Conservation (phyloP, 2,329 filamentous ascomycete species). For the Didymella glomerata region DNA sequence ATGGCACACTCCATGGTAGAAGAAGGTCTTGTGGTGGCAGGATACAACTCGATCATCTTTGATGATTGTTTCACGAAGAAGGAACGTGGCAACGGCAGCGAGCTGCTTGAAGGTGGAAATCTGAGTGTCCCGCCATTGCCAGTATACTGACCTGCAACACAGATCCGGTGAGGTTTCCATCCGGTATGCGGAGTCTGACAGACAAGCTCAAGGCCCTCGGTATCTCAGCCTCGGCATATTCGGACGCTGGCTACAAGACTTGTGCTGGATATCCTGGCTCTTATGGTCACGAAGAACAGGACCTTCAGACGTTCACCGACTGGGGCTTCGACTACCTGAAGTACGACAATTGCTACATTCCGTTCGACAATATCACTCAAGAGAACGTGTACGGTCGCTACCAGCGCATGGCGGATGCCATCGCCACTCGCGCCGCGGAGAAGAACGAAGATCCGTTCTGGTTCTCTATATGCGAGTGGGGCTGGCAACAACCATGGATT, state of each 20-base stretch:
- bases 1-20: constrained; percentile 19
- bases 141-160: not conserved
- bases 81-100: constrained; percentile 12
- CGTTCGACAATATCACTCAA: constrained; percentile 41
- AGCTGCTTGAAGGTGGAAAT: constrained; percentile 11
- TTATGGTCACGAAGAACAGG: constrained; percentile 56
- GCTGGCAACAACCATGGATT: constrained; percentile 32
- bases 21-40: constrained; percentile 19
- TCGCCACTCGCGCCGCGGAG: constrained; percentile 39
- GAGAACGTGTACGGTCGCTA: constrained; percentile 39
- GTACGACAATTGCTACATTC: constrained; percentile 47
- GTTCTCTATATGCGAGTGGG: constrained; percentile 46
- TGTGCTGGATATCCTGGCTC: constrained; percentile 66
- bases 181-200: constrained; percentile 18
- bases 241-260: constrained; percentile 59
- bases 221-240: constrained; percentile 52
- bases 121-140: no score
- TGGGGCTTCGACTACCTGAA: constrained; percentile 43
- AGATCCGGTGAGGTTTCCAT: constrained; percentile 19
- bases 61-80: constrained; percentile 24
- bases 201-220: constrained; percentile 16
- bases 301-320: constrained; percentile 63
- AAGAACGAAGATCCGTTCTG: constrained; percentile 36
- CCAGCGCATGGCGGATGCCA: constrained; percentile 52
- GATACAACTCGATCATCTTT: constrained; percentile 23